Evolutionary conservation across 2,329 filamentous ascomycete genomes (phyloP), one percentile per base, ranked within the genome.

Genomic region (Juglanconis juglandina): DNA sequence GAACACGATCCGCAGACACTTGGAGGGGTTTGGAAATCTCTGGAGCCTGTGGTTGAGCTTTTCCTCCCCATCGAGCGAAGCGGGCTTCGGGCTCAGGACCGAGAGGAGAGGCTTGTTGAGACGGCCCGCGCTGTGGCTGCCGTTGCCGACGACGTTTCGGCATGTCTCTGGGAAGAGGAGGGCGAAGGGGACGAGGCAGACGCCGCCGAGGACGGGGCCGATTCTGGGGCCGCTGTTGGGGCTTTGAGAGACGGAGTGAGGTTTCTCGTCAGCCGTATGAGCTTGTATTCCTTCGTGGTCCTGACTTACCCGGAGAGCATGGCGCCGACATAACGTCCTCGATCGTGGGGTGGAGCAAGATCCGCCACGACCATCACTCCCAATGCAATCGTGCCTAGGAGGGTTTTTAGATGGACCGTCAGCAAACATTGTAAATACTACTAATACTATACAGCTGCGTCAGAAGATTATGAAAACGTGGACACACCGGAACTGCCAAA

Each of bases 151-250:
- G 3, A 74, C 65, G 4, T 63, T 66, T 8, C 73, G 67, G n/a
- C 63, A 65, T 0, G 73, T 75, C 54, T 76, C 73, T 0, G 70
- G 73, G 14, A 70, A 64, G 53, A 67, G 66, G 1, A 68, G 9
- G 1, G 63, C 47, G 10, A 69, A 63, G 4, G 60, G 53, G 2
- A 66, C 34, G 3, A 69, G 61, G 35, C 65, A 65, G 7, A 58
- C 44, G 9, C 73, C 74, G 3, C 74, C 73, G 0, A 69, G 67
- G 11, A 74, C 68, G n/a, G 70, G 73, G 5, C 71, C 73, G 37
- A 71, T 11, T 14, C 59, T 64, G 3, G 62, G 65, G 8, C 42
- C 42, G 42, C 42, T 44, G 42, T 44, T 44, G 8, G 42, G 42
- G 8, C 42, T 44, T 44, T 13, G n/a, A 44, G 14, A 14, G 8